These are phyloP conservation scores for Aureobasidium musti DNA, from an alignment of 2,329 filamentous ascomycete genomes.

Conservation along the genomic window DNA sequence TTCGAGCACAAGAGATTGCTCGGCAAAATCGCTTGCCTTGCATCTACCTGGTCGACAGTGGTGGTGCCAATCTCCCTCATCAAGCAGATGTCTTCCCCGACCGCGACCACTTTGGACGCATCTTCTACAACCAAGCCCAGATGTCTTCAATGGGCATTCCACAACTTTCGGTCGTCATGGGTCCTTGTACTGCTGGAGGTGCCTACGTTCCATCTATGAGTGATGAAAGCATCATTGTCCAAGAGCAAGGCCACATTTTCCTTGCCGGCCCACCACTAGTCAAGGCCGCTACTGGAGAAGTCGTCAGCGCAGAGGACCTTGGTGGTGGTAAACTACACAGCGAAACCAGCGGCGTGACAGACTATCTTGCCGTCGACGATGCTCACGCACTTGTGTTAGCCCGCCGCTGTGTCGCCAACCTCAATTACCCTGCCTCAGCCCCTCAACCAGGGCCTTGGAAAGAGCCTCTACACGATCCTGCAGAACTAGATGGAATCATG, in stretches of 20 bases:
- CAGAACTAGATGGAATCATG: constrained; percentile 84
- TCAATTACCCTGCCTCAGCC: constrained; percentile 72
- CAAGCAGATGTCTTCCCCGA: constrained; percentile 97
- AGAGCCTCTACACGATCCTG: constrained; percentile 77
- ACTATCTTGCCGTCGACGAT: constrained; percentile 93
- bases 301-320: constrained; percentile 85
- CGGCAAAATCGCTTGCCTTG: constrained; percentile 82
- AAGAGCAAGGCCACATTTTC: constrained; percentile 96
- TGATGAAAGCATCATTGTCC: constrained; percentile 95
- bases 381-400: constrained; percentile 87
- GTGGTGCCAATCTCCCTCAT: constrained; percentile 90
- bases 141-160: constrained; percentile 90
- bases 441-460: constrained; percentile 52
- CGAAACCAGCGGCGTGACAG: constrained; percentile 87
- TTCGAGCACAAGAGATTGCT: constrained; percentile 87
- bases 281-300: constrained; percentile 92
- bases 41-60: constrained; percentile 95
- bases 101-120: constrained; percentile 90
- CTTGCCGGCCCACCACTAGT: constrained; percentile 91
- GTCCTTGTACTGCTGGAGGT: constrained; percentile 91
- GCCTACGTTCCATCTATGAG: constrained; percentile 98
- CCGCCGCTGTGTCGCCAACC: constrained; percentile 77
- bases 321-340: constrained; percentile 89
- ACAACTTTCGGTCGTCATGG: constrained; percentile 95
- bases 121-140: constrained; percentile 96